Evolutionary conservation across 2,329 filamentous ascomycete genomes (phyloP).

Genomic region (Aureobasidium subglaciale): DNA sequence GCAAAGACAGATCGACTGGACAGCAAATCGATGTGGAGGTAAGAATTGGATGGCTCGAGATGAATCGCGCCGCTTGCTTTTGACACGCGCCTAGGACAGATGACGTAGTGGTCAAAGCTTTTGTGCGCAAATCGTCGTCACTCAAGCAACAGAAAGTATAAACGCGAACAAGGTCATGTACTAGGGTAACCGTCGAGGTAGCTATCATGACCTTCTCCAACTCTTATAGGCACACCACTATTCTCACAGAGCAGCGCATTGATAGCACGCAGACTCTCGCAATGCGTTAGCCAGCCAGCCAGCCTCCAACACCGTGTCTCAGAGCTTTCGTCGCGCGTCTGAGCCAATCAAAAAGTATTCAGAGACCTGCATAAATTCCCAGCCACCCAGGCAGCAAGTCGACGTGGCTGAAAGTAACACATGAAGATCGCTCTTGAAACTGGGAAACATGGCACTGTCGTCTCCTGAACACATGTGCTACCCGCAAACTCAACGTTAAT

Average conservation of each 20-base stretch:
- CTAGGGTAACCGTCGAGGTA: not conserved
- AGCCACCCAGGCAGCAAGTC: slow-evolving; percentile 4
- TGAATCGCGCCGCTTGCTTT: slow-evolving; percentile 1
- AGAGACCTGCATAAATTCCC: not conserved
- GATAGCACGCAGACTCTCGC: not conserved
- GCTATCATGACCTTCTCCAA: not conserved
- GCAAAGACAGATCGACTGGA: not conserved
- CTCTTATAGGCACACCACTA: not conserved
- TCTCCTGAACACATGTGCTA: not conserved
- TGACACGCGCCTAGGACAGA: not conserved
- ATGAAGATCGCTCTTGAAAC: not conserved
- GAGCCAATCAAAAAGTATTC: not conserved
- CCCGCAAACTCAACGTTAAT: not conserved
- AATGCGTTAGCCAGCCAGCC: not conserved
- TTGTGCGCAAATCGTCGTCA: not conserved
- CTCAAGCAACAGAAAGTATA: slow-evolving; percentile 1
- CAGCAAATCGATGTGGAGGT: not conserved
- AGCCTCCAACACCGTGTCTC: not conserved
- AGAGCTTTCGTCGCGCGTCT: not conserved
- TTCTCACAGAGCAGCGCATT: not conserved
- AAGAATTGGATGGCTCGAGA: slow-evolving; percentile 5
- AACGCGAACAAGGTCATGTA: not conserved
- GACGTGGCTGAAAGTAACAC: slow-evolving; percentile 1
- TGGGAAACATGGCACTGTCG: not conserved
- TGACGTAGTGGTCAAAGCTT: slow-evolving; percentile 6